Conservation (phyloP, 805 yeast species). For the Kurtzmaniella cleridarum region DNA sequence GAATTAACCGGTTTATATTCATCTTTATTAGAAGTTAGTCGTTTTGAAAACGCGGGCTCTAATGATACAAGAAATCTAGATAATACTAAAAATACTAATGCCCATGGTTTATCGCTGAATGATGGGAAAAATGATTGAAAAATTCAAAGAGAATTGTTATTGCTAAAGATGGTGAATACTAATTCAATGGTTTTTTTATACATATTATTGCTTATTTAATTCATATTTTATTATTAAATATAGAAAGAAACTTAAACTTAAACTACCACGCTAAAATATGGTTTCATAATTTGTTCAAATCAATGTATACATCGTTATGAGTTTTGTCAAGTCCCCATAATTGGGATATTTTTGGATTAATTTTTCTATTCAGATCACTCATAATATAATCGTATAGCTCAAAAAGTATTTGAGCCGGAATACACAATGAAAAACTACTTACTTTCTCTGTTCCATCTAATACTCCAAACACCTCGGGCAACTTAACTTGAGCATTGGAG, state of each 20-base stretch:
- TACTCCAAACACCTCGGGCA: constrained; percentile 10
- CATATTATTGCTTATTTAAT: too few species aligned
- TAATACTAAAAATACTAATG: too few species aligned
- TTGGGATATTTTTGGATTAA: neutral
- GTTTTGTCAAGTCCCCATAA: constrained; percentile 2
- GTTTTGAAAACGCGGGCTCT: constrained; percentile 14
- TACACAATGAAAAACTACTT: constrained; percentile 23
- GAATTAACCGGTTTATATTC: constrained; percentile 42
- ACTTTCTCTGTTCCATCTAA: constrained; percentile 22
- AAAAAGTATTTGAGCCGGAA: constrained; percentile 28
- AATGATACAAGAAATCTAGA: too few species aligned
- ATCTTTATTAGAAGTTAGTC: constrained; percentile 40
- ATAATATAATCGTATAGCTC: constrained; percentile 13
- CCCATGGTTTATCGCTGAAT: too few species aligned
- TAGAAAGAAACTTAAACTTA: too few species aligned
- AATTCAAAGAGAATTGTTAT: too few species aligned
- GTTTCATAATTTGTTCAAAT: too few species aligned
- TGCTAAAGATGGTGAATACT: too few species aligned
- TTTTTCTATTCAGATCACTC: neutral
- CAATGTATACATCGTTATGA: neutral
- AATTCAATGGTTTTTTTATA: too few species aligned
- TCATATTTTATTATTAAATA: too few species aligned
- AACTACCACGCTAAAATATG: too few species aligned
- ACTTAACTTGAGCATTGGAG: constrained; percentile 36
- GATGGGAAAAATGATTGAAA: too few species aligned